Evolutionary conservation across 1,284 basidiomycete species (phyloP).

Genomic region (Heliocybe sulcata): DNA sequence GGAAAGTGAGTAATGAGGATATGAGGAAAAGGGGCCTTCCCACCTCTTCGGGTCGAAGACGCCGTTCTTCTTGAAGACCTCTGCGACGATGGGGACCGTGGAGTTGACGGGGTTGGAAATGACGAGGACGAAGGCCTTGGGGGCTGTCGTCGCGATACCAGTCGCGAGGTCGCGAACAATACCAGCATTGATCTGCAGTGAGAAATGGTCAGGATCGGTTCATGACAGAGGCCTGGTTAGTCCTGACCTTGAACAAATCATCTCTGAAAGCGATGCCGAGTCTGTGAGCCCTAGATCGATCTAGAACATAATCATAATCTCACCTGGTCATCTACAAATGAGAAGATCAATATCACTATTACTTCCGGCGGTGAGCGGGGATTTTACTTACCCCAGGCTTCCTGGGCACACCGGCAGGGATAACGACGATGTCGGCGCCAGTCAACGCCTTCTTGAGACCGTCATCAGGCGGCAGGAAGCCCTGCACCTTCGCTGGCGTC

Average conservation of each 20-base stretch:
- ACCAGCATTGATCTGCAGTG: conserved; percentile 87
- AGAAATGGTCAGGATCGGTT: conserved; percentile 6
- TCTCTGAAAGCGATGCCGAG: conserved; percentile 48
- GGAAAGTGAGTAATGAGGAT: too few relatives aligned
- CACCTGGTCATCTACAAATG: conserved; percentile 71
- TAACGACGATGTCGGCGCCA: conserved; percentile 87
- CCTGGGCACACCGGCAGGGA: conserved; percentile 95
- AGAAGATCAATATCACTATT: conserved; percentile 5
- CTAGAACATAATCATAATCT: conserved; percentile 13
- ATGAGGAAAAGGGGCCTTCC: too few relatives aligned
- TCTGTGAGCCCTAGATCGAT: neutral
- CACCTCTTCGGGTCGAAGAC: conserved; percentile 92
- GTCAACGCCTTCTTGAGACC: conserved; percentile 81
- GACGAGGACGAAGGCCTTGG: conserved; percentile 91
- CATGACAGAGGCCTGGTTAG: neutral
- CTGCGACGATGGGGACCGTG: conserved; percentile 94
- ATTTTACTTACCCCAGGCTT: conserved; percentile 77
- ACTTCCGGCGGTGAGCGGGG: conserved; percentile 3
- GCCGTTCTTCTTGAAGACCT: conserved; percentile 90
- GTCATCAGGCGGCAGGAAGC: conserved; percentile 67
- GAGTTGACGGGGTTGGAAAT: conserved; percentile 98
- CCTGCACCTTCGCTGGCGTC: conserved; percentile 74
- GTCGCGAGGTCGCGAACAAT: conserved; percentile 93
- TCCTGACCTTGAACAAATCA: conserved; percentile 83
- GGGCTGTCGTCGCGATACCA: conserved; percentile 78